These are phyloP conservation scores for Alternaria sp. DNA, from an alignment of 2,329 filamentous ascomycete species.

Conservation along the genomic window DNA sequence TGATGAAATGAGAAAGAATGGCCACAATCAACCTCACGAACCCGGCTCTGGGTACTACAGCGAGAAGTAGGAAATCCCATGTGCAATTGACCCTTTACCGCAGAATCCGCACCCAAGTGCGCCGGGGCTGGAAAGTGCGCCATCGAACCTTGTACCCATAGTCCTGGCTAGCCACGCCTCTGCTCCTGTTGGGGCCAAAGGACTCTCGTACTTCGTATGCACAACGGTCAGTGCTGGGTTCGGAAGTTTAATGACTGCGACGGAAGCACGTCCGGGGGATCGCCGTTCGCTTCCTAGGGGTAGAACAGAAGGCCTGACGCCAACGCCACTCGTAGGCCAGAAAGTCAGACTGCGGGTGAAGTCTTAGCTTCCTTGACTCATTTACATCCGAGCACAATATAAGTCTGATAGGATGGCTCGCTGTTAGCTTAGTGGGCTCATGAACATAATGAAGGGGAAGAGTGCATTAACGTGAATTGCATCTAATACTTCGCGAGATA, in stretches of 20 bases:
- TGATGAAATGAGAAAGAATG: not conserved
- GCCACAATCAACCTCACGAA: not conserved
- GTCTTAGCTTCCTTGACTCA: conserved; percentile 9
- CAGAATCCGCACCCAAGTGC: not conserved
- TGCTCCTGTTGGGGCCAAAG: not conserved
- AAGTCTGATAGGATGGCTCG: not conserved
- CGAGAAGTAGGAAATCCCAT: not conserved
- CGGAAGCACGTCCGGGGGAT: not conserved
- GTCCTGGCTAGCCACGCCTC: not conserved
- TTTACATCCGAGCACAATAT: not conserved
- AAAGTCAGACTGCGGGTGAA: not conserved
- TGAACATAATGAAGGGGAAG: not conserved
- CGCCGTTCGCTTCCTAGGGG: not conserved
- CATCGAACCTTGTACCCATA: not conserved
- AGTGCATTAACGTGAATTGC: not conserved
- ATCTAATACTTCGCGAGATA: not conserved
- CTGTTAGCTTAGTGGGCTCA: not conserved
- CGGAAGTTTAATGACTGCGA: not conserved
- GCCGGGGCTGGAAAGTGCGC: not conserved
- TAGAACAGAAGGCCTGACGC: conserved; percentile 3
- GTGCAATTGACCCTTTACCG: not conserved
- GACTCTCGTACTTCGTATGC: not conserved
- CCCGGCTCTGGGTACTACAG: not conserved
- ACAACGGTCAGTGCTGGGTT: not conserved
- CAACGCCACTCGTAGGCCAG: not conserved